These are phyloP conservation scores for Tricholoma flavovirens DNA, from an alignment of 768 basidiomycete species.

Conservation along the genomic window DNA sequence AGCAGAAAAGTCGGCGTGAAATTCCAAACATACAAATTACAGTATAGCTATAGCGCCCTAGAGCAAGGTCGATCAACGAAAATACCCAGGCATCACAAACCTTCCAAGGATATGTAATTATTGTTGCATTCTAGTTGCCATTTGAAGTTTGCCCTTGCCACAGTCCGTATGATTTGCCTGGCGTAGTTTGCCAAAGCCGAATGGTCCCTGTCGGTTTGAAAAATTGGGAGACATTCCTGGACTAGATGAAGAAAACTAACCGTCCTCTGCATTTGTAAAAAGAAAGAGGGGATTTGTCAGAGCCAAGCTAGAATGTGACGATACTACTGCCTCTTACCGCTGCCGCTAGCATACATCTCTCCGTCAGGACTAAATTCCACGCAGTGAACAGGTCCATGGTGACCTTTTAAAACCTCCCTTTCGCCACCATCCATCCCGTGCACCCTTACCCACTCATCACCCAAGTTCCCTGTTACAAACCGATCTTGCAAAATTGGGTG, in stretches of 20 bases:
- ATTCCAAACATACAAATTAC: slow-evolving; percentile 9
- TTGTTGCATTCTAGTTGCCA: slow-evolving; percentile 30
- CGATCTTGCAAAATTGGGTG: slow-evolving; percentile 85
- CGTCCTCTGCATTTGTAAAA: slow-evolving; percentile 3
- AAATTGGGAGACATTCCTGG: slow-evolving; percentile 1
- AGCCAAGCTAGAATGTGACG: slow-evolving; percentile 6
- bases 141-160: slow-evolving; percentile 64
- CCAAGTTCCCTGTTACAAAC: slow-evolving; percentile 86
- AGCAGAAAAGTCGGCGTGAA: neutral
- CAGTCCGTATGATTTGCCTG: slow-evolving; percentile 86
- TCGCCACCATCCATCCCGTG: slow-evolving; percentile 90
- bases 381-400: slow-evolving; percentile 95
- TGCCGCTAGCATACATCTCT: slow-evolving; percentile 95
- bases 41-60: slow-evolving; percentile 7
- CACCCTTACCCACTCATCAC: slow-evolving; percentile 95
- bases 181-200: slow-evolving; percentile 95
- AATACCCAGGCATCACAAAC: slow-evolving; percentile 12
- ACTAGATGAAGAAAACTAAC: neutral
- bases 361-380: slow-evolving; percentile 94
- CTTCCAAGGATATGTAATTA: slow-evolving; percentile 14
- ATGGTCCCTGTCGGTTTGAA: slow-evolving; percentile 66
- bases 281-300: neutral
- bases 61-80: slow-evolving; percentile 14
- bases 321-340: slow-evolving; percentile 56
- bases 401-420: slow-evolving; percentile 87